Evolutionary conservation across 495 filamentous ascomycete species (phyloP).

Genomic region (Cercophora sp.): DNA sequence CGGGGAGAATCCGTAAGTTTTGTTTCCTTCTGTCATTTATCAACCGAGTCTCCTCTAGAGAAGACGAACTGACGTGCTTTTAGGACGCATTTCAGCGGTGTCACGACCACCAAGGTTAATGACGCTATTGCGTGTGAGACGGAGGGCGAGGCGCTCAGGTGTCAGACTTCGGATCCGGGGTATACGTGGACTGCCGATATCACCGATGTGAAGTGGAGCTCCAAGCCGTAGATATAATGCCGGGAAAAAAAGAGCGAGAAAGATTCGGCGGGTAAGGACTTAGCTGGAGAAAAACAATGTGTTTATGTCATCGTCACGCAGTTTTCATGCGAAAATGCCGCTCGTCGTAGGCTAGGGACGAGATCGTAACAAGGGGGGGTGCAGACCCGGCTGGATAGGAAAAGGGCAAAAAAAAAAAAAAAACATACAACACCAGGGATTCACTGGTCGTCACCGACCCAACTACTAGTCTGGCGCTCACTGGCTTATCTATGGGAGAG

Average conservation of each 20-base stretch:
- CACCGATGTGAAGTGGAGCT: constrained; percentile 10
- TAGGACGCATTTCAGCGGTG: constrained; percentile 18
- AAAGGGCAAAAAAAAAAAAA: no score
- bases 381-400: no score
- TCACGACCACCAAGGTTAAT: constrained; percentile 19
- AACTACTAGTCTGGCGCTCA: constrained; percentile 19
- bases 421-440: constrained; percentile 19
- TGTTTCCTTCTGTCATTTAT: not conserved
- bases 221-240: not conserved
- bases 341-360: no score
- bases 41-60: not conserved
- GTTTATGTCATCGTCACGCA: no score
- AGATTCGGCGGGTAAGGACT: no score
- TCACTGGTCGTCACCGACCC: constrained; percentile 20
- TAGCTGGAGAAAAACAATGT: no score
- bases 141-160: not conserved
- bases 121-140: constrained; percentile 8
- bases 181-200: constrained; percentile 12
- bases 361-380: no score
- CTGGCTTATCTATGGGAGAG: constrained; percentile 45
- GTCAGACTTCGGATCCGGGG: constrained; percentile 7
- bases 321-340: no score
- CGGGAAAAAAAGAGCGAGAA: no score
- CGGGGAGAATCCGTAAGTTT: constrained; percentile 22
- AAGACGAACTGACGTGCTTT: not conserved